A percentile compares a stretch with the other conserved stretches of the same genome.
These are phyloP conservation scores for Ceratocystis lukuohia DNA, from an alignment of 2,329 filamentous ascomycete genomes.

Conservation along the genomic window DNA sequence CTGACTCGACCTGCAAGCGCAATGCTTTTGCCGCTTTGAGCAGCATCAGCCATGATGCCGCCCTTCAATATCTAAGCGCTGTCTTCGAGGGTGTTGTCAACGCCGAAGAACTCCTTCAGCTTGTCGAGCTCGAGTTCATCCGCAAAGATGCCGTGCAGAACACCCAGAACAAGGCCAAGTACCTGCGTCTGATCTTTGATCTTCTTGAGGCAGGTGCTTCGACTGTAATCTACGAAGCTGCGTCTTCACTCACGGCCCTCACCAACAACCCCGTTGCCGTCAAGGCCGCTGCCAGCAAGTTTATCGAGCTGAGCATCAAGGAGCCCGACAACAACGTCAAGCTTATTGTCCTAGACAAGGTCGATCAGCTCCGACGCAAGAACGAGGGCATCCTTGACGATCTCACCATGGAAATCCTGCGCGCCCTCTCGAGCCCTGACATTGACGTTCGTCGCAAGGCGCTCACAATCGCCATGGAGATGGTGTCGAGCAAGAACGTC, in stretches of 20 bases:
- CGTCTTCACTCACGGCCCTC: conserved; percentile 81
- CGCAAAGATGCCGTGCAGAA: conserved; percentile 94
- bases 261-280: conserved; percentile 96
- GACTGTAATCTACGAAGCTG: conserved; percentile 94
- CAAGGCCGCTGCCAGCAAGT: conserved; percentile 88
- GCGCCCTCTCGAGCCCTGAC: conserved; percentile 87
- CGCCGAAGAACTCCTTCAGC: conserved; percentile 81
- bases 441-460: conserved; percentile 92
- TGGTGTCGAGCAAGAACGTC: conserved; percentile 98
- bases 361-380: conserved; percentile 72
- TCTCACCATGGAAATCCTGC: conserved; percentile 89
- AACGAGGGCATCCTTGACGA: conserved; percentile 90
- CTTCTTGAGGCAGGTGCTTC: conserved; percentile 83
- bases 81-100: conserved; percentile 91
- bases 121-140: conserved; percentile 94
- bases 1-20: conserved; percentile 88
- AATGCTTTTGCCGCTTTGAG: conserved; percentile 90
- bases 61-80: conserved; percentile 70
- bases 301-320: conserved; percentile 94
- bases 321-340: conserved; percentile 99
- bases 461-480: conserved; percentile 77
- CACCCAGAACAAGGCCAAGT: conserved; percentile 86
- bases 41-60: conserved; percentile 86
- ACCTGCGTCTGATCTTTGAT: conserved; percentile 90
- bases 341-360: conserved; percentile 89